Evolutionary conservation across 2,329 filamentous ascomycete genomes (phyloP).

Genomic region (Aspergillus fumigatus): DNA sequence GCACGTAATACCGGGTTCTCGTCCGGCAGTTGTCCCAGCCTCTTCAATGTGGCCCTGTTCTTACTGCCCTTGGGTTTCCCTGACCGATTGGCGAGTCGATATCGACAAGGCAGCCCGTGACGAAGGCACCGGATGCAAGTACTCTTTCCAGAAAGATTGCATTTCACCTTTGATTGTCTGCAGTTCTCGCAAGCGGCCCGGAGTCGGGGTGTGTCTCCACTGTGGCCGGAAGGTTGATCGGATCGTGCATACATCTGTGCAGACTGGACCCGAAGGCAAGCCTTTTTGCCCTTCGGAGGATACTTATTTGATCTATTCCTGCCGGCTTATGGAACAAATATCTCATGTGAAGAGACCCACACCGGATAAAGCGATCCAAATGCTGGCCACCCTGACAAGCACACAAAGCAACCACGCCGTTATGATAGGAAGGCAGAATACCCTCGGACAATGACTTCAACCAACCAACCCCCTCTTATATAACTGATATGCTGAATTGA

Average conservation of each 20-base stretch:
- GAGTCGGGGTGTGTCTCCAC: slow-evolving; percentile 30
- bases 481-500: slow-evolving; percentile 8
- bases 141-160: slow-evolving; percentile 33
- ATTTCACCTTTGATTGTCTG: slow-evolving; percentile 39
- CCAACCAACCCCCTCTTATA: slow-evolving; percentile 11
- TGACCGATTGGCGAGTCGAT: slow-evolving; percentile 36
- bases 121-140: slow-evolving; percentile 36
- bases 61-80: slow-evolving; percentile 39
- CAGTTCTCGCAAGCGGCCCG: slow-evolving; percentile 38
- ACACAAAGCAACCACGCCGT: background rate
- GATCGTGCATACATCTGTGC: slow-evolving; percentile 26
- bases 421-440: background rate
- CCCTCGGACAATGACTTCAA: background rate
- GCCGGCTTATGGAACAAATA: background rate
- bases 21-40: slow-evolving; percentile 33
- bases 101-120: slow-evolving; percentile 34
- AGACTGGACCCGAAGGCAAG: background rate
- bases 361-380: background rate
- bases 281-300: background rate
- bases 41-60: slow-evolving; percentile 34
- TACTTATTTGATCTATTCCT: slow-evolving; percentile 10
- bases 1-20: slow-evolving; percentile 19
- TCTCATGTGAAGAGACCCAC: background rate
- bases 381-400: background rate
- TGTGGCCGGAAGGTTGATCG: slow-evolving; percentile 13